phyloP scores from a whole-genome alignment of 192 early-diverging fungal genomes.

The Backusella australiensis region DNA sequence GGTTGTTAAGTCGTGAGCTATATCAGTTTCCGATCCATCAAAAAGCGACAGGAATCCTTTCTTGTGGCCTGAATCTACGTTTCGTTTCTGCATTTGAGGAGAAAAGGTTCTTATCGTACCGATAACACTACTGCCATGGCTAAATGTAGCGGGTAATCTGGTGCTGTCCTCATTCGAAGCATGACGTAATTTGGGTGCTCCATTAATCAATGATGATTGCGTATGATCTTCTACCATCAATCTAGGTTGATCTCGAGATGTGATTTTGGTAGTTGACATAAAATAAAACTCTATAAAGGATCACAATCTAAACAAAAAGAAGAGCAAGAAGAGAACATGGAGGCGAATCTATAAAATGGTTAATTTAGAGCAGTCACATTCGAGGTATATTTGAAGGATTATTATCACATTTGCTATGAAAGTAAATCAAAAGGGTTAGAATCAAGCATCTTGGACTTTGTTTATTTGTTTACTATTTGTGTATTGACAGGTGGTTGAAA shows the following conservation, averaged over 20 bases:
- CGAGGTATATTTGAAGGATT: too few relatives aligned
- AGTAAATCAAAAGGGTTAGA: too few relatives aligned
- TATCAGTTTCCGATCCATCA: not conserved
- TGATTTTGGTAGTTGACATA: not conserved
- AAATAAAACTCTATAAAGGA: not conserved
- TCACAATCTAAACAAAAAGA: not conserved
- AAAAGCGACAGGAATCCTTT: not conserved
- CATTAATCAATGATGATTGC: not conserved
- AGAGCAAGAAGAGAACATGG: not conserved
- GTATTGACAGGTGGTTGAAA: too few relatives aligned
- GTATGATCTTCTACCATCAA: not conserved
- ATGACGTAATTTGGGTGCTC: not conserved
- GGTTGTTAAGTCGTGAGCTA: conserved; percentile 1
- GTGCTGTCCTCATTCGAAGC: not conserved
- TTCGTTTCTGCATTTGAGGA: not conserved
- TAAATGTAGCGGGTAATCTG: not conserved
- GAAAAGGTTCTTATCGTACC: not conserved
- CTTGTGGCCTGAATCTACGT: not conserved
- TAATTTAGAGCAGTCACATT: too few relatives aligned
- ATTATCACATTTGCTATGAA: too few relatives aligned
- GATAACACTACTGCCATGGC: not conserved
- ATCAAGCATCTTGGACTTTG: too few relatives aligned
- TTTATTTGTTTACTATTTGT: too few relatives aligned
- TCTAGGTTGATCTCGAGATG: not conserved
- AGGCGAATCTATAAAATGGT: not conserved